Percentiles rank a stretch among this genome's conserved stretches.
phyloP scores from a whole-genome alignment of 2,329 filamentous ascomycete species.

The Elsinoe batatas region DNA sequence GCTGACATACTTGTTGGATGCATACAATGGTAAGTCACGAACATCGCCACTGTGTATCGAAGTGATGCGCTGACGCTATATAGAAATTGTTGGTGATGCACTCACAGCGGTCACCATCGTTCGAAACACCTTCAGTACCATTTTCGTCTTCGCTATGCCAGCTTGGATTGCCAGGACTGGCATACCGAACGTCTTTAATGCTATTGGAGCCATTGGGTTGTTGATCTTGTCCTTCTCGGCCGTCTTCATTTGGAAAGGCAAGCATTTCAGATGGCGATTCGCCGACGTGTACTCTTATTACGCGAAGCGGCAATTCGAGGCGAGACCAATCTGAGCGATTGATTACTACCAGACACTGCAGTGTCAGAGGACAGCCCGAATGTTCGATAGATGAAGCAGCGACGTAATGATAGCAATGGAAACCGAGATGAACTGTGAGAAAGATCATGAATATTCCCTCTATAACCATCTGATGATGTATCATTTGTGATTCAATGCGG shows the following conservation, averaged over 20 bases:
- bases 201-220: constrained; percentile 29
- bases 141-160: constrained; percentile 38
- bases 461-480: too few relatives aligned
- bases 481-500: neutral
- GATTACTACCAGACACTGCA: neutral
- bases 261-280: constrained; percentile 25
- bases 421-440: too few relatives aligned
- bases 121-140: constrained; percentile 35
- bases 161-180: constrained; percentile 34
- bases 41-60: neutral
- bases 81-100: constrained; percentile 39
- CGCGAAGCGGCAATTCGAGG: constrained; percentile 26
- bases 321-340: constrained; percentile 17
- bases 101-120: constrained; percentile 38
- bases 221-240: constrained; percentile 23
- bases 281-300: constrained; percentile 29
- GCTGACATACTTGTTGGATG: constrained; percentile 33
- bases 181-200: constrained; percentile 33
- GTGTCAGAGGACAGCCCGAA: too few relatives aligned
- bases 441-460: too few relatives aligned
- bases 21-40: constrained; percentile 28
- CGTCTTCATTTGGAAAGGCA: constrained; percentile 29
- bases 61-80: constrained; percentile 13
- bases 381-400: too few relatives aligned
- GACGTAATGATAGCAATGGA: too few relatives aligned